Evolutionary conservation across 768 basidiomycete species (phyloP).

Genomic region (Suillus tomentosus): DNA sequence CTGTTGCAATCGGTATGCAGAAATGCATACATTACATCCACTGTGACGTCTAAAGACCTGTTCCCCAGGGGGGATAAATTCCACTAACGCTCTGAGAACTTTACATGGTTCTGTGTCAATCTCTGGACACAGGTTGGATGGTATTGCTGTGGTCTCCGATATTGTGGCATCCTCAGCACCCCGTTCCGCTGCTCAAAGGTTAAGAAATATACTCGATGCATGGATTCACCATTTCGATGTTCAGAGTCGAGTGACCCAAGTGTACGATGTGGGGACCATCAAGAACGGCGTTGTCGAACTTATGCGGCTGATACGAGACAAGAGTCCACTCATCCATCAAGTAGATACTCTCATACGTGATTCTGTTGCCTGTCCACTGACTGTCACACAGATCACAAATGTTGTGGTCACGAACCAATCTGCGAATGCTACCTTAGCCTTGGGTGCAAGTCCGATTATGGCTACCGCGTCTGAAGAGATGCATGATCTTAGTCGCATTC

Average conservation of each 20-base stretch:
- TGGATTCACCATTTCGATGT: constrained; percentile 19
- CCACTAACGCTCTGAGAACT: constrained; percentile 71
- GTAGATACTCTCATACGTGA: constrained; percentile 33
- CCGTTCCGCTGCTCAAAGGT: constrained; percentile 45
- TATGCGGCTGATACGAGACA: constrained; percentile 50
- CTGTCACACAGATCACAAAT: constrained; percentile 73
- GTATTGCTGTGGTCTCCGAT: constrained; percentile 88
- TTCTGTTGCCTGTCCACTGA: neutral
- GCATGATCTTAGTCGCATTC: constrained; percentile 67
- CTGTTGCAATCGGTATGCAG: constrained; percentile 82
- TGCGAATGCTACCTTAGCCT: constrained; percentile 85
- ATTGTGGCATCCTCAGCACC: constrained; percentile 72
- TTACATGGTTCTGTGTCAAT: constrained; percentile 69
- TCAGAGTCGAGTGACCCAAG: neutral
- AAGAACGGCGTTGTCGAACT: constrained; percentile 48
- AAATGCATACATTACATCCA: neutral
- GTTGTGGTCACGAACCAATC: constrained; percentile 87
- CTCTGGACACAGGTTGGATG: constrained; percentile 63
- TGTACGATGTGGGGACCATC: constrained; percentile 39
- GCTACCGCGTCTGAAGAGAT: constrained; percentile 83
- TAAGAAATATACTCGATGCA: constrained; percentile 42
- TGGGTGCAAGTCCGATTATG: constrained; percentile 95
- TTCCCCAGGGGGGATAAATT: constrained; percentile 82
- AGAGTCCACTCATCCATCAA: constrained; percentile 81
- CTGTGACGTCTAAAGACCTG: constrained; percentile 5